These are phyloP conservation scores for Odontarrhena argentea DNA, from an alignment of 345 rosid genomes.

Conservation along the genomic window DNA sequence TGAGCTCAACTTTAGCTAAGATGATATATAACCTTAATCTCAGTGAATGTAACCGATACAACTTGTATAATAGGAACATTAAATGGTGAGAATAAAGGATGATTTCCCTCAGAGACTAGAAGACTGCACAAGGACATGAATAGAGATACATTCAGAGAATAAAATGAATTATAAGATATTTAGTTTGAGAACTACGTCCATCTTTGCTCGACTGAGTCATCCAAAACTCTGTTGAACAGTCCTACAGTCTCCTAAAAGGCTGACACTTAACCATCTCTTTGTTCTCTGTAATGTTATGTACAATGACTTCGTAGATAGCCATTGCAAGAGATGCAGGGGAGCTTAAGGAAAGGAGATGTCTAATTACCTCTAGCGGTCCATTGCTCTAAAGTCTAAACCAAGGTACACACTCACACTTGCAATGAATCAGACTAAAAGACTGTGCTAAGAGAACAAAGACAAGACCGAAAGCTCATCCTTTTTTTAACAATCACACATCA, in stretches of 20 bases:
- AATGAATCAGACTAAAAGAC: conserved; percentile 10
- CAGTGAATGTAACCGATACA: not conserved
- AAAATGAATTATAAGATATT: too few species aligned
- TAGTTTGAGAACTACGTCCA: not conserved
- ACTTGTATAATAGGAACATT: too few species aligned
- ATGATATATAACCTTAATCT: not conserved
- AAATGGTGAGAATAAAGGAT: too few species aligned
- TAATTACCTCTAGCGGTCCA: conserved; percentile 10
- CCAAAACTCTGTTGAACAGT: not conserved
- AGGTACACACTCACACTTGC: conserved; percentile 15
- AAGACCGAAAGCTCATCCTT: conserved; percentile 15
- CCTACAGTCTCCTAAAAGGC: not conserved
- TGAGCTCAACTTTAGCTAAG: not conserved
- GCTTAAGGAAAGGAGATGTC: not conserved
- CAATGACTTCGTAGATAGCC: not conserved
- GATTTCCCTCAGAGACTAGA: too few species aligned
- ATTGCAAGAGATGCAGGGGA: conserved; percentile 15
- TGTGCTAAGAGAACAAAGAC: not conserved
- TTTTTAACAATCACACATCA: conserved; percentile 27
- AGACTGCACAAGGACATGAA: too few species aligned
- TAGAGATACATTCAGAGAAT: not conserved
- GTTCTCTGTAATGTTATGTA: not conserved
- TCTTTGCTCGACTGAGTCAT: not conserved
- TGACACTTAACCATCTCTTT: not conserved
- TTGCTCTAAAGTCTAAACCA: not conserved